A percentile compares a stretch with the other conserved stretches of the same genome.
phyloP scores from a whole-genome alignment of 148 eudicot genomes.

The Camellia lanceoleosa region DNA sequence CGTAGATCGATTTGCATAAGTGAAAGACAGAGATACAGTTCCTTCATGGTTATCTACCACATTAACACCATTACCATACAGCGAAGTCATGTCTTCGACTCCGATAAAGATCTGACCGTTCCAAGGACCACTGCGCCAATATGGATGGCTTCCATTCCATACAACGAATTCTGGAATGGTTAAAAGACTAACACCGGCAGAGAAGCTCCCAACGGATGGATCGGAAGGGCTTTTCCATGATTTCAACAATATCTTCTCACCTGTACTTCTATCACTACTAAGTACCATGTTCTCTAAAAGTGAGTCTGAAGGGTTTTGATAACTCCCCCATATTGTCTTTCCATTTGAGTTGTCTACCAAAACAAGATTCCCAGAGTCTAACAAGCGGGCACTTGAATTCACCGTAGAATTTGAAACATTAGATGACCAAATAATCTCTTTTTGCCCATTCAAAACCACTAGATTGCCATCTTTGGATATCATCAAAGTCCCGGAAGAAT shows the following conservation, averaged over 20 bases:
- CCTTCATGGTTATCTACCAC: slow-evolving; percentile 19
- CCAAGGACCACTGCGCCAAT: slow-evolving; percentile 52
- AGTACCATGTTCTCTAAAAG: slow-evolving; percentile 3
- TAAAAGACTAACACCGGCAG: slow-evolving; percentile 17
- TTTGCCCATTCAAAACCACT: slow-evolving; percentile 26
- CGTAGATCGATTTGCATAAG: neutral
- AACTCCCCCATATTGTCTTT: slow-evolving; percentile 17
- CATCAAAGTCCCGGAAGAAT: slow-evolving; percentile 32
- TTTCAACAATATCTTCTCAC: slow-evolving; percentile 8
- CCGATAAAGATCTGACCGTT: slow-evolving; percentile 31
- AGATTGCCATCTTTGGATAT: slow-evolving; percentile 41
- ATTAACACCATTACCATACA: neutral
- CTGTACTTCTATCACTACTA: neutral
- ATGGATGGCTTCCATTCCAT: slow-evolving; percentile 31
- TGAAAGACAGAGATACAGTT: slow-evolving; percentile 2
- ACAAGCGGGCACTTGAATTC: slow-evolving; percentile 20
- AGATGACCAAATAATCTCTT: slow-evolving; percentile 42
- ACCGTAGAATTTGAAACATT: slow-evolving; percentile 11
- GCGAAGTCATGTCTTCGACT: neutral
- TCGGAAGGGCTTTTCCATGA: slow-evolving; percentile 45
- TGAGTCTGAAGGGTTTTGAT: slow-evolving; percentile 16
- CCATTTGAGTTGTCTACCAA: slow-evolving; percentile 3
- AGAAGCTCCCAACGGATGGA: slow-evolving; percentile 43
- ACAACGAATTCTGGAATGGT: slow-evolving; percentile 22
- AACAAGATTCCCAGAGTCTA: slow-evolving; percentile 23